These are phyloP conservation scores for Tulasnella sp. DNA, from an alignment of 768 basidiomycete genomes.

Conservation along the genomic window DNA sequence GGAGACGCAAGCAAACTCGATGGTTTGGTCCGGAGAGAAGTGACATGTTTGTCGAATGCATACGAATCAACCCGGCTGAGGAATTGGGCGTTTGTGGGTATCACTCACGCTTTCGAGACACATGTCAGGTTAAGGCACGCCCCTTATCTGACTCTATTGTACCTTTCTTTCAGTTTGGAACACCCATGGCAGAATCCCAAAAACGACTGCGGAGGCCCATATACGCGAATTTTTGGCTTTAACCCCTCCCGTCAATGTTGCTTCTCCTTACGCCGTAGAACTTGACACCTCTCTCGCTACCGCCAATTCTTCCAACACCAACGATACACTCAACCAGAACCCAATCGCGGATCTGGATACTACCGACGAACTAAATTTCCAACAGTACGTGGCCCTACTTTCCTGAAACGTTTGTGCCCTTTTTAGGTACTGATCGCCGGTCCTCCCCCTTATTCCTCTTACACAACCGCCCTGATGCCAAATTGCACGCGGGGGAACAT, in stretches of 20 bases:
- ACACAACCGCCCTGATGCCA: too few relatives aligned
- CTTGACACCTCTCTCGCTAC: too few relatives aligned
- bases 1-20: conserved; percentile 50
- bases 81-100: conserved; percentile 59
- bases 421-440: too few relatives aligned
- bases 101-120: background rate
- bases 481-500: too few relatives aligned
- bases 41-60: conserved; percentile 38
- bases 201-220: conserved; percentile 42
- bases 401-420: too few relatives aligned
- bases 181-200: conserved; percentile 47
- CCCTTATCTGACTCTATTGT: background rate
- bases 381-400: conserved; percentile 7
- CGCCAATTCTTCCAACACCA: too few relatives aligned
- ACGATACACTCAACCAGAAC: too few relatives aligned
- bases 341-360: conserved; percentile 15
- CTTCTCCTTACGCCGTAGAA: background rate
- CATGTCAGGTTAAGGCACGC: too few relatives aligned
- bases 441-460: too few relatives aligned
- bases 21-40: conserved; percentile 29
- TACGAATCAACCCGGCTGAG: conserved; percentile 45
- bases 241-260: conserved; percentile 33
- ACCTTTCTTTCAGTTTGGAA: conserved; percentile 51
- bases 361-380: conserved; percentile 12
- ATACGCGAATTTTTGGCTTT: conserved; percentile 41